Evolutionary conservation across 108 stramenopile species (phyloP).

Genomic region (Fistulifera solaris): DNA sequence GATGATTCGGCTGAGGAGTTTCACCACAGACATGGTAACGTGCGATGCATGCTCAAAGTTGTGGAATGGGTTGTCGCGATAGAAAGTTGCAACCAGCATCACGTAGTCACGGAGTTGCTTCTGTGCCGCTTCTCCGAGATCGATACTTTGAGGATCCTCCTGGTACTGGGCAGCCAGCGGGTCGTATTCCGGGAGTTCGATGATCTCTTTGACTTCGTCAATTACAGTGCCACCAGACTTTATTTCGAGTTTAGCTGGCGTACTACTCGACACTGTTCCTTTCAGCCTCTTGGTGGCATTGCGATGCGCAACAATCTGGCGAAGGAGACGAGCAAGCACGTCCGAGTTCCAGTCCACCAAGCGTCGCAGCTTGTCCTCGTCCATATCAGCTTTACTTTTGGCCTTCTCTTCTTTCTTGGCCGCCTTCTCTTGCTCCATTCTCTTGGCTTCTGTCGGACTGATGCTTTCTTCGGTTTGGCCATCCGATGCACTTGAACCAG

Average conservation of each 20-base stretch:
- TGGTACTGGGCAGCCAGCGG: constrained; percentile 2
- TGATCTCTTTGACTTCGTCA: constrained; percentile 24
- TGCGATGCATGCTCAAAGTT: constrained; percentile 30
- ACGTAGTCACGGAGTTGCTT: constrained; percentile 28
- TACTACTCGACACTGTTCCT: background rate
- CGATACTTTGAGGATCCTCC: constrained; percentile 16
- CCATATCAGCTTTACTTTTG: background rate
- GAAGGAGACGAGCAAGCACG: constrained; percentile 13
- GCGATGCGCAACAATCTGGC: constrained; percentile 11
- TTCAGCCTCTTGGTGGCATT: constrained; percentile 1
- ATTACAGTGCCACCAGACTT: background rate
- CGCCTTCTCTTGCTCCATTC: background rate
- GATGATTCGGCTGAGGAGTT: constrained; percentile 19
- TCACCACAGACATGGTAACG: constrained; percentile 28
- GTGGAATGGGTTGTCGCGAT: constrained; percentile 37
- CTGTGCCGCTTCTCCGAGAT: constrained; percentile 21
- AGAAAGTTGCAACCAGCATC: constrained; percentile 20
- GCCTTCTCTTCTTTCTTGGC: background rate
- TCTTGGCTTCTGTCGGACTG: background rate
- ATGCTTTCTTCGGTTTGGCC: background rate
- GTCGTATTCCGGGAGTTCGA: constrained; percentile 18
- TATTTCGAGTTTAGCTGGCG: too few species aligned
- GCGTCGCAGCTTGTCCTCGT: constrained; percentile 7
- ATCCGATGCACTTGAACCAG: background rate
- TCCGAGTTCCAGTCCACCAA: constrained; percentile 24